These are phyloP conservation scores for Megacollybia platyphylla DNA, from an alignment of 1,284 basidiomycete genomes.

Conservation along the genomic window DNA sequence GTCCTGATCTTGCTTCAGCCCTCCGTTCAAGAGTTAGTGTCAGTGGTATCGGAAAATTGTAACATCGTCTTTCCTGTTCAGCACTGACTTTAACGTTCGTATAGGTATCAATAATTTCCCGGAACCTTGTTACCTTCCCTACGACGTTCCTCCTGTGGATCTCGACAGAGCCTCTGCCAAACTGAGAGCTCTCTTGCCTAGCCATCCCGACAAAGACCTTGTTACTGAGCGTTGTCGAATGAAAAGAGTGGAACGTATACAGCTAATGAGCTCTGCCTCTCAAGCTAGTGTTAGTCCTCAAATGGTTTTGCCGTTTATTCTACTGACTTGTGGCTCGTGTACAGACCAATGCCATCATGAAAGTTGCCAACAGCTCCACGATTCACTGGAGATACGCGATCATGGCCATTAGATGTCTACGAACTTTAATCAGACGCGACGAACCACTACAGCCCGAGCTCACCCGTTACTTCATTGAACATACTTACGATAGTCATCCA, in stretches of 20 bases:
- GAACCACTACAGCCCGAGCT: constrained; percentile 41
- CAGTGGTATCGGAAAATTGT: constrained; percentile 54
- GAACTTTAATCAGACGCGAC: constrained; percentile 69
- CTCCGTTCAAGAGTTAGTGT: constrained; percentile 55
- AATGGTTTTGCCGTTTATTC: neutral
- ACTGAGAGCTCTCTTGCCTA: constrained; percentile 24
- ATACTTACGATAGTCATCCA: constrained; percentile 46
- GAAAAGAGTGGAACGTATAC: constrained; percentile 30
- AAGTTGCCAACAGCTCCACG: constrained; percentile 38
- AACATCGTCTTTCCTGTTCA: constrained; percentile 8
- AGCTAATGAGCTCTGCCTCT: constrained; percentile 26
- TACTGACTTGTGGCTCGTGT: neutral
- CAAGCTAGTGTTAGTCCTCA: constrained; percentile 27
- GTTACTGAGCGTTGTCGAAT: constrained; percentile 30
- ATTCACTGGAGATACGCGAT: constrained; percentile 77
- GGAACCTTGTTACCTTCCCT: constrained; percentile 48
- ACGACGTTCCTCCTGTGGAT: constrained; percentile 30
- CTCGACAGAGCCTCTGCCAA: constrained; percentile 22
- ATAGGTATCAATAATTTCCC: constrained; percentile 44
- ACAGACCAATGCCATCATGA: constrained; percentile 30
- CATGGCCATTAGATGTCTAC: constrained; percentile 54
- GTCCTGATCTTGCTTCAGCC: constrained; percentile 24
- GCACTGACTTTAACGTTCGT: constrained; percentile 5
- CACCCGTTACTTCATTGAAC: constrained; percentile 43
- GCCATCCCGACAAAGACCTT: constrained; percentile 18